phyloP scores from a whole-genome alignment of 352 stramenopile genomes.

The Globisporangium acanthophoron region DNA sequence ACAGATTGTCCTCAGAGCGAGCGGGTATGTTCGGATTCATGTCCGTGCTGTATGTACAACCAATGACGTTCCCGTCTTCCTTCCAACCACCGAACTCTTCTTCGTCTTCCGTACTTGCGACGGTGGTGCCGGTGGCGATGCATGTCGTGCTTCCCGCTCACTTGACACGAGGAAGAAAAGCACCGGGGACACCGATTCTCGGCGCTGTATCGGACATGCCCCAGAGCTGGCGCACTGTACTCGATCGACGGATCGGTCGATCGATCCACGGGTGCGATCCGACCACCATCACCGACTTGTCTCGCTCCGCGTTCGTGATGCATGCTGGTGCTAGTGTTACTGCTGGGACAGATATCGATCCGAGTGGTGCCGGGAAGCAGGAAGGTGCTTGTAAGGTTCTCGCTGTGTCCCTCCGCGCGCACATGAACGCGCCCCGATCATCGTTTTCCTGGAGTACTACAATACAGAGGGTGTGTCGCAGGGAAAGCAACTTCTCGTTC shows the following conservation, averaged over 20 bases:
- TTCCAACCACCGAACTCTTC: background rate
- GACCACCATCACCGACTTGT: no score
- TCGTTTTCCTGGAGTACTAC: no score
- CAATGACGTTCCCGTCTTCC: background rate
- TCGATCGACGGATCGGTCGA: background rate
- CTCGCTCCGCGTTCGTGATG: background rate
- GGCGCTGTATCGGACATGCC: no score
- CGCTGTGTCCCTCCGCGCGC: no score
- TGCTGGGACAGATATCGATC: no score
- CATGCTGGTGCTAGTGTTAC: background rate
- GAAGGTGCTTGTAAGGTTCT: no score
- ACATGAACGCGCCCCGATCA: no score
- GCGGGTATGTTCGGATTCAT: background rate
- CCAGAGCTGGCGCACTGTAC: background rate
- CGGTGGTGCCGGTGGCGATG: background rate
- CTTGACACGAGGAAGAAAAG: background rate
- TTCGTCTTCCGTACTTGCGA: background rate
- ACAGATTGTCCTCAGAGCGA: background rate
- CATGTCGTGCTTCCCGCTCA: background rate
- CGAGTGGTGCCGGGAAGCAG: no score
- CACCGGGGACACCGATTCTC: no score
- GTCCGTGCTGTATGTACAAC: background rate
- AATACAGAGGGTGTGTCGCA: no score
- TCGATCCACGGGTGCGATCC: background rate
- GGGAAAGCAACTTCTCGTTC: no score